Base-by-base conservation (phyloP, 2,329 filamentous ascomycete genomes). In the Falciphora oryzae region DNA sequence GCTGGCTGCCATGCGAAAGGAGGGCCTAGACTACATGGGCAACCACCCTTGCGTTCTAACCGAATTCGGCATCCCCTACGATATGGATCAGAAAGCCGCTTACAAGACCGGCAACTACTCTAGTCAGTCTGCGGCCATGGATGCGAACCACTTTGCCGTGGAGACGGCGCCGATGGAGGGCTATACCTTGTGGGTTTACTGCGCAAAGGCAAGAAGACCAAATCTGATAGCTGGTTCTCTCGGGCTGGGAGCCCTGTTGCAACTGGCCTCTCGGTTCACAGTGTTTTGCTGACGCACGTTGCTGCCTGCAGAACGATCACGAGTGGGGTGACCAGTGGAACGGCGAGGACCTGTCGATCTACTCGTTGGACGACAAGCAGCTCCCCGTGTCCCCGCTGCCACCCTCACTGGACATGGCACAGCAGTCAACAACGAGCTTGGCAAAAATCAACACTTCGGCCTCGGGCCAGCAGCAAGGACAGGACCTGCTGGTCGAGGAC, bases 1-100 rank as follows among this genome's bases (percentile, higher is more conserved):
- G 73, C 83, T 99, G 50, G 86, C 86, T 7, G 89, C 89, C 0
- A 90, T 99, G 63, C 85, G 88, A 62, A 84, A 96, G 69, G 95
- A 99, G 76, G 96, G 94, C 0, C 78, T 90, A n/a, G 89, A 96
- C 64, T 88, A 92, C 66, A 92, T 93, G 81, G 95, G 95, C 27
- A 87, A 90, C 28, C 93, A 96, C 70, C 95, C 95, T 0, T 92
- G 93, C 70, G 78, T 99, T 5, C 87, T 97, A 75, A 96, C 92
- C 0, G 95, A 99, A 74, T 98, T 98, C 71, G 95, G 95, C 10
- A 97, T 99, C 65, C 95, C 95, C 0, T 99, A 97, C 73, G 95
- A 99, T 73, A 98, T 99, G 96, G 94, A 99, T 72, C 89, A 97
- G 69, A 93, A 97, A 76, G 83, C 95, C 72, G 95, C 95, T 1